Conservation (phyloP, 2,329 filamentous ascomycete genomes). For the Colletotrichum navitas region DNA sequence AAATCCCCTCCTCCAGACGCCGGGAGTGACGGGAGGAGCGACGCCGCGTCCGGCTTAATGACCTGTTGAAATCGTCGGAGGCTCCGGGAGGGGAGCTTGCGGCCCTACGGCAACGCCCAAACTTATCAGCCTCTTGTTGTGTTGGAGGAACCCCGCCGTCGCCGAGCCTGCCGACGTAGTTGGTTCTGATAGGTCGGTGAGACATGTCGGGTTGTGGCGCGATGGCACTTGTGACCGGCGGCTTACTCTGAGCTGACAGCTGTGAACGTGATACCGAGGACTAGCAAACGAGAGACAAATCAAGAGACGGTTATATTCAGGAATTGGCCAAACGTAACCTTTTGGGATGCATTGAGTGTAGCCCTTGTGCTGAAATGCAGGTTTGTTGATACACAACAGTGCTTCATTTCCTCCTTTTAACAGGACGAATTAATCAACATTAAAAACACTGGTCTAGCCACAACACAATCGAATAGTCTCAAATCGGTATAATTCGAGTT, state of each 20-base stretch:
- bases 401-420: accelerated
- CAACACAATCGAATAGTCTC: accelerated
- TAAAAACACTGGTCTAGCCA: neutral
- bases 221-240: neutral
- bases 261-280: neutral
- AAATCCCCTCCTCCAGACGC: neutral
- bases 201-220: neutral
- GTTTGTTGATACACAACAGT: accelerated
- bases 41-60: slow-evolving; percentile 11
- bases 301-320: neutral
- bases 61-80: slow-evolving; percentile 15
- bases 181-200: neutral
- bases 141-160: neutral
- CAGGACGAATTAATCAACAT: neutral
- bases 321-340: too few species aligned
- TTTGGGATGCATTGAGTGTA: too few species aligned
- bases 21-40: slow-evolving; percentile 3
- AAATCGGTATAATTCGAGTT: accelerated
- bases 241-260: neutral
- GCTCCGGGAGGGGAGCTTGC: neutral
- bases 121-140: neutral
- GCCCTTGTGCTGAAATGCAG: neutral
- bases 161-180: neutral
- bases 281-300: too few species aligned
- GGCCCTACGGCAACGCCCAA: neutral